These are phyloP conservation scores for Aspergillus uvarum DNA, from an alignment of 2,329 filamentous ascomycete genomes.

Conservation along the genomic window DNA sequence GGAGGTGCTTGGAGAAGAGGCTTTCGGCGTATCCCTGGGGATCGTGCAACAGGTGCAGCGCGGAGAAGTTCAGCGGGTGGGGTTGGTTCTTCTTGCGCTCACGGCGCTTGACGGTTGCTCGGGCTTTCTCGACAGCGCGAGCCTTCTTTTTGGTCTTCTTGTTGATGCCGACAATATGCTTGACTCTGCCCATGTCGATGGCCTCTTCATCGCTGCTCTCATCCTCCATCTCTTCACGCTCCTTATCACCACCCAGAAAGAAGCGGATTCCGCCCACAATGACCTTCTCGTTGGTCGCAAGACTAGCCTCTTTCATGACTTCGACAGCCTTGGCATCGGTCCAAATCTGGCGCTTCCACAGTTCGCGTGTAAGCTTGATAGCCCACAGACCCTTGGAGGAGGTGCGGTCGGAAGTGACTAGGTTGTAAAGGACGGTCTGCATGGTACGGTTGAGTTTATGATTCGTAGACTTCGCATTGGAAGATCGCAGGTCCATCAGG, in stretches of 20 bases:
- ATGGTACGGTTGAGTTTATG: slow-evolving; percentile 91
- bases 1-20: slow-evolving; percentile 86
- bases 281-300: slow-evolving; percentile 92
- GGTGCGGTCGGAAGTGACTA: slow-evolving; percentile 79
- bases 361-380: slow-evolving; percentile 88
- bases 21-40: slow-evolving; percentile 90
- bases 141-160: slow-evolving; percentile 93
- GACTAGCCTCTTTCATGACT: slow-evolving; percentile 90
- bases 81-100: slow-evolving; percentile 87
- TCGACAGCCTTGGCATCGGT: slow-evolving; percentile 93
- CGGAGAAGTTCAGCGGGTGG: slow-evolving; percentile 91
- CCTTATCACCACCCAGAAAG: slow-evolving; percentile 94
- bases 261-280: slow-evolving; percentile 83
- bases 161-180: slow-evolving; percentile 86
- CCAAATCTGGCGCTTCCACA: slow-evolving; percentile 98
- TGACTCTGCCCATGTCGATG: slow-evolving; percentile 74
- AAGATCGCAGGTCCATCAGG: slow-evolving; percentile 80
- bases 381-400: slow-evolving; percentile 92
- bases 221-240: slow-evolving; percentile 88
- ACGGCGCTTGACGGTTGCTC: slow-evolving; percentile 75
- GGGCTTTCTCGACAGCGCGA: slow-evolving; percentile 74
- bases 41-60: slow-evolving; percentile 88
- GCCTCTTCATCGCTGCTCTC: slow-evolving; percentile 77
- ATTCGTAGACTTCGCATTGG: slow-evolving; percentile 84
- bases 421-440: slow-evolving; percentile 88